phyloP scores from a whole-genome alignment of 1,284 basidiomycete species.

The Pholiota adiposa region DNA sequence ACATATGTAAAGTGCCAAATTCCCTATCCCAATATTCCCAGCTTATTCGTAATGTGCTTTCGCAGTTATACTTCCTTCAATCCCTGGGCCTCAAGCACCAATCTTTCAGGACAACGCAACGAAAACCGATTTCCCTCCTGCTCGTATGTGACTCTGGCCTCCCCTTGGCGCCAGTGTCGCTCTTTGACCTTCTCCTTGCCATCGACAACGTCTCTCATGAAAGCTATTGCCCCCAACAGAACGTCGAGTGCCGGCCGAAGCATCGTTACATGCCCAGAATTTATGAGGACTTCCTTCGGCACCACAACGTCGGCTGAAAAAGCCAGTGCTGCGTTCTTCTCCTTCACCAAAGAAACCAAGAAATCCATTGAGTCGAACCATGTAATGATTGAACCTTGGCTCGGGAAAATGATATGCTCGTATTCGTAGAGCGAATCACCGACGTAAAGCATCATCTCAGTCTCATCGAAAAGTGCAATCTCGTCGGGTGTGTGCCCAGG shows the following conservation, averaged over 20 bases:
- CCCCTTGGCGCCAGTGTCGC: slow-evolving; percentile 39
- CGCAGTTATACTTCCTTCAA: slow-evolving; percentile 1
- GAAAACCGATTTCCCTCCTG: slow-evolving; percentile 48
- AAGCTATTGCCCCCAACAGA: slow-evolving; percentile 41
- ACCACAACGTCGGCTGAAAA: not conserved
- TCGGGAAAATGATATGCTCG: slow-evolving; percentile 56
- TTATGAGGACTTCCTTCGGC: slow-evolving; percentile 40
- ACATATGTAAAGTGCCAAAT: not conserved
- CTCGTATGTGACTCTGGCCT: slow-evolving; percentile 46
- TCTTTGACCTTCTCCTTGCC: slow-evolving; percentile 43
- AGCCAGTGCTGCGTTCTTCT: slow-evolving; percentile 19
- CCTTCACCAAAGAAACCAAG: slow-evolving; percentile 43
- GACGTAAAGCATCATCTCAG: slow-evolving; percentile 55
- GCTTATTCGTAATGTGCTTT: not conserved
- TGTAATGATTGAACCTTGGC: slow-evolving; percentile 49
- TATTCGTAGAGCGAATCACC: slow-evolving; percentile 60
- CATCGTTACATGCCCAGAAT: slow-evolving; percentile 52
- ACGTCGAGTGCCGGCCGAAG: slow-evolving; percentile 48
- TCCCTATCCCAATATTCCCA: not conserved
- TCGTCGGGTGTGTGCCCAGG: slow-evolving; percentile 63
- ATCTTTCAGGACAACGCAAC: slow-evolving; percentile 51
- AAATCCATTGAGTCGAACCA: slow-evolving; percentile 51
- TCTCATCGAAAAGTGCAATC: slow-evolving; percentile 51
- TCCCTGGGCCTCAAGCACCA: slow-evolving; percentile 42
- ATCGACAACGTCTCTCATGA: slow-evolving; percentile 50